phyloP scores from a whole-genome alignment of 2,329 filamentous ascomycete species.

The Fusarium vanettenii region DNA sequence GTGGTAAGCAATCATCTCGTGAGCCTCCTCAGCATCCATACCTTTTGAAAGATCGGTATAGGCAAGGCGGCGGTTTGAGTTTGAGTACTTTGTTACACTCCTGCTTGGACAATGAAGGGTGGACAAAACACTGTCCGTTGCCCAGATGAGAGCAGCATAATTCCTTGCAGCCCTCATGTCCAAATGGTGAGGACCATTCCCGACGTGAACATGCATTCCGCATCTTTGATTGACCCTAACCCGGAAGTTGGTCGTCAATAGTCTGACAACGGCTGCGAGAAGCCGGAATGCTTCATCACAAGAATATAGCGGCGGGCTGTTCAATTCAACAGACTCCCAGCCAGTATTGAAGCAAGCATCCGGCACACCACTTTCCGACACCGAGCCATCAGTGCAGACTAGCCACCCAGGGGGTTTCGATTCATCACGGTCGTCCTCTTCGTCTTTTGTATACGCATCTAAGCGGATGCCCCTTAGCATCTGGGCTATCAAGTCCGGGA shows the following conservation, averaged over 20 bases:
- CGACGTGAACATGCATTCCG: conserved; percentile 53
- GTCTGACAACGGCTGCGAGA: conserved; percentile 45
- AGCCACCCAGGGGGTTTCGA: conserved; percentile 9
- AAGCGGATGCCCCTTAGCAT: background rate
- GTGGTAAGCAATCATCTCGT: background rate
- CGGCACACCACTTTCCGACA: background rate
- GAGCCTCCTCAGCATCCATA: conserved; percentile 3
- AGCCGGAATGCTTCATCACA: conserved; percentile 43
- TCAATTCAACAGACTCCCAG: conserved; percentile 43
- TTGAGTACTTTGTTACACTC: conserved; percentile 6
- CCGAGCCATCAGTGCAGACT: conserved; percentile 8
- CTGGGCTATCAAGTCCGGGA: background rate
- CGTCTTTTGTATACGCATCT: background rate
- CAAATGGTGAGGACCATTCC: conserved; percentile 48
- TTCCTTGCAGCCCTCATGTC: conserved; percentile 44
- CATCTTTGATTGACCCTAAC: conserved; percentile 48
- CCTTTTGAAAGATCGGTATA: conserved; percentile 7
- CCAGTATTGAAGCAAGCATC: no score
- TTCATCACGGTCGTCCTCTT: background rate
- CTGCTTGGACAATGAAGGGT: conserved; percentile 51
- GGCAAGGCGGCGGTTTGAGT: conserved; percentile 21
- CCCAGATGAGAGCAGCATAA: conserved; percentile 49
- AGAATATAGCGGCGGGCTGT: conserved; percentile 49
- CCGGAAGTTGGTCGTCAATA: conserved; percentile 47
- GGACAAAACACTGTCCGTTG: conserved; percentile 50